Evolutionary conservation across 78 protist genomes (phyloP), one percentile per base, ranked within the genome.

Genomic region (Creolimax fragrantissima): DNA sequence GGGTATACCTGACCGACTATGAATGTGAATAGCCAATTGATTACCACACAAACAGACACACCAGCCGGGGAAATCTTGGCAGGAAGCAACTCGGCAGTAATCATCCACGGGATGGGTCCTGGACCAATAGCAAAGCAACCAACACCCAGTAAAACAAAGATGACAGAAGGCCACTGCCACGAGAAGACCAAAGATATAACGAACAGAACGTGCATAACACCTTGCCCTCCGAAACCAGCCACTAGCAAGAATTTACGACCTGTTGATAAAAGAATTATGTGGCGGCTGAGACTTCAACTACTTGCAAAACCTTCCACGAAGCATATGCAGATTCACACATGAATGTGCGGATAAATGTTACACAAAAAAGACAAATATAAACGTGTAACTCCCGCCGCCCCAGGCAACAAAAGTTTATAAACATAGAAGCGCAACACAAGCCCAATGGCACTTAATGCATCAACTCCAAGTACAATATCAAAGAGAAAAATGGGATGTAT

Each of bases 51-150:
- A 3, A 91, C 35, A 6, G 43, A 4, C 74, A 36, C 42, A 35
- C 86, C 93, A 42, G 43, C 24, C 2, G 45, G 4, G 35, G 41
- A 24, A 37, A 32, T 35, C 41, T 44, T 39, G 35, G 42, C 3
- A 11, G 93, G 93, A 42, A 91, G 5, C 44, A 91, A 43, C 81
- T 91, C 93, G 47, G 89, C 74, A 4, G 66, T n/a, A n/a, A 91
- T 83, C 37, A 91, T 7, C 93, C 93, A 91, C 32, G 93, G 93
- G 3, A 91, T 83, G 74, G 93, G 58, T 24, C 93, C 93, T 35
- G 93, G 91, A 24, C 93, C 93, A 17, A 92, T 45, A 35, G 91
- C 91, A 39, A 92, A 92, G 43, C 5, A 85, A 24, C 39, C 3
- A 39, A 92, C 81, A 44, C 11, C 17, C 90, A 84, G 11, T 3